Evolutionary conservation across 257 asterid species (phyloP).

Genomic region (Coffea eugenioides): DNA sequence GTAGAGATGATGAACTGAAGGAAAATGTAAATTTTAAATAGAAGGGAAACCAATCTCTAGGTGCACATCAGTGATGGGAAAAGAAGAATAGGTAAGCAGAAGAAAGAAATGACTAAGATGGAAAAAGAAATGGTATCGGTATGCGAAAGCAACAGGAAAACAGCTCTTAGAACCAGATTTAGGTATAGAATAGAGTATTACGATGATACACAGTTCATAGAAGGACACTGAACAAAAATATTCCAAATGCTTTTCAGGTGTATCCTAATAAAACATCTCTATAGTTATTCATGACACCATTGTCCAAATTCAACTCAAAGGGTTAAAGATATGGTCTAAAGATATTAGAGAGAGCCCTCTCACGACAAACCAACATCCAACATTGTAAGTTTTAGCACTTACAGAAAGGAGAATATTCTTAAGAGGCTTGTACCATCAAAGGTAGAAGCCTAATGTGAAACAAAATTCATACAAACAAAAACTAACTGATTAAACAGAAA

Average conservation of each 20-base stretch:
- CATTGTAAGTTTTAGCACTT: neutral
- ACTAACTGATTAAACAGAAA: no score
- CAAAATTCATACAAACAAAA: no score
- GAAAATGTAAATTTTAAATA: slow-evolving; percentile 6
- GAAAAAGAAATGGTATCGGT: neutral
- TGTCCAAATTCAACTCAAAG: neutral
- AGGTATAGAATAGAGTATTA: neutral
- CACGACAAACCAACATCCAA: neutral
- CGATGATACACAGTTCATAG: neutral
- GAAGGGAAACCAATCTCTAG: neutral
- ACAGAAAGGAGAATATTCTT: neutral
- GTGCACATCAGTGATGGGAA: slow-evolving; percentile 2
- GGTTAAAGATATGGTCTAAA: neutral
- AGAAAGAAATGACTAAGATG: slow-evolving; percentile 1
- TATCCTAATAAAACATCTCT: neutral
- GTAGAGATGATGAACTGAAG: slow-evolving; percentile 5
- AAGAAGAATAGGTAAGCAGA: neutral
- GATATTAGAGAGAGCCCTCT: neutral
- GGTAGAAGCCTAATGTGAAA: no score
- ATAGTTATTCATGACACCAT: neutral
- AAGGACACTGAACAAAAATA: neutral
- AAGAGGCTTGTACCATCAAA: neutral
- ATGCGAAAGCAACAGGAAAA: neutral
- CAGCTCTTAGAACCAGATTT: neutral
- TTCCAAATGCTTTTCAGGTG: neutral